These are phyloP conservation scores for Corynascus novoguineensis DNA, from an alignment of 495 filamentous ascomycete species.

Conservation along the genomic window DNA sequence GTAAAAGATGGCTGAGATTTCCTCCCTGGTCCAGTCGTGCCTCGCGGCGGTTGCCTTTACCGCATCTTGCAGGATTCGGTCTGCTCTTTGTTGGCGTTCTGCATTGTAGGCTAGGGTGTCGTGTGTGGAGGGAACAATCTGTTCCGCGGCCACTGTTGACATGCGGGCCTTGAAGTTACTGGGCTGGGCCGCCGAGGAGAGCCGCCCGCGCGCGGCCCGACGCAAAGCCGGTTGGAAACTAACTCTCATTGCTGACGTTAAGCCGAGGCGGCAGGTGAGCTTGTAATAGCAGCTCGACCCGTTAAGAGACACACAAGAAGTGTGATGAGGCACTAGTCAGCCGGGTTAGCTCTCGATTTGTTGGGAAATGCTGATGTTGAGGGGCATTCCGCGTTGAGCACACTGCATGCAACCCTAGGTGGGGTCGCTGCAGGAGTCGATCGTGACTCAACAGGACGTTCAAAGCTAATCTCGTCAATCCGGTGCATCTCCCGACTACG, in stretches of 20 bases:
- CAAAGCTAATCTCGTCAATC: neutral
- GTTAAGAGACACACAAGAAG: neutral
- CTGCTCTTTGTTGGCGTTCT: slow-evolving; percentile 10
- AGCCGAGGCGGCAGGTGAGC: neutral
- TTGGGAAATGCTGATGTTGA: slow-evolving; percentile 1
- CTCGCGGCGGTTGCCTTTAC: slow-evolving; percentile 53
- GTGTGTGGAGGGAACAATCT: neutral
- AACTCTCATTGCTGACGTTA: slow-evolving; percentile 2
- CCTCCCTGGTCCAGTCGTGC: slow-evolving; percentile 71
- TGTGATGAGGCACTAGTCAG: neutral
- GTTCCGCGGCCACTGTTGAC: slow-evolving; percentile 4
- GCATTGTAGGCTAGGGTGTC: neutral
- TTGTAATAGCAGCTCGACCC: neutral
- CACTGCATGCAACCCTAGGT: slow-evolving; percentile 11
- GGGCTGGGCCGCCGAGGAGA: neutral
- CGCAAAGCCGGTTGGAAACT: neutral
- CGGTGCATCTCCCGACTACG: neutral
- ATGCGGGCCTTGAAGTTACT: neutral
- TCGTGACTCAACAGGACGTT: slow-evolving; percentile 3
- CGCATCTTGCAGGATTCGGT: slow-evolving; percentile 38
- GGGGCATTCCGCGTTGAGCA: slow-evolving; percentile 4
- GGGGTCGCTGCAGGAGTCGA: slow-evolving; percentile 2
- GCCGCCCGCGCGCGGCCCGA: neutral
- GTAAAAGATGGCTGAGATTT: slow-evolving; percentile 69
- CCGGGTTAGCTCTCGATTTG: slow-evolving; percentile 7